phyloP scores from a whole-genome alignment of 2,329 filamentous ascomycete species.

The Pseudogymnoascus sp. region DNA sequence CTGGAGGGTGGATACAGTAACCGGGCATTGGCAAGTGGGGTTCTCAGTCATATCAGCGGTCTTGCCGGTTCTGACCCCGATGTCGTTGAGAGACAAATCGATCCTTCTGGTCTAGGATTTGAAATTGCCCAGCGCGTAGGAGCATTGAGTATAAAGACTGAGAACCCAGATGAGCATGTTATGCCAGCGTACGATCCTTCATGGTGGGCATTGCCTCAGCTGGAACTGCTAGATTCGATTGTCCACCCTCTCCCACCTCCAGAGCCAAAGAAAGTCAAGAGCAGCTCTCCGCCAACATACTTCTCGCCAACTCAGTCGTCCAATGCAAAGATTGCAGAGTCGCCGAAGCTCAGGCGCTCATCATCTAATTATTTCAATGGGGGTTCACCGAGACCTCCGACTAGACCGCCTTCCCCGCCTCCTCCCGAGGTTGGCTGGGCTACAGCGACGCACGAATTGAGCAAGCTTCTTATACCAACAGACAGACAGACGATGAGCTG shows the following conservation, averaged over 20 bases:
- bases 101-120: conserved; percentile 41
- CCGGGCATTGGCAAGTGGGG: conserved; percentile 76
- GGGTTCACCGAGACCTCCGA: conserved; percentile 33
- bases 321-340: conserved; percentile 66
- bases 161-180: not conserved
- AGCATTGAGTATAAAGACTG: conserved; percentile 28
- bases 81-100: conserved; percentile 31
- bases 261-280: conserved; percentile 46
- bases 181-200: conserved; percentile 51
- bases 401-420: conserved; percentile 53
- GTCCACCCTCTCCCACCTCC: conserved; percentile 43
- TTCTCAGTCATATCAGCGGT: conserved; percentile 83
- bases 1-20: conserved; percentile 96
- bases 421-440: conserved; percentile 81
- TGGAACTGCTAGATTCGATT: conserved; percentile 62
- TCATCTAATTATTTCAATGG: conserved; percentile 45
- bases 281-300: conserved; percentile 60
- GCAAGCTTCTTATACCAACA: conserved; percentile 70
- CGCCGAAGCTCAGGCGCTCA: conserved; percentile 57
- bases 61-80: conserved; percentile 52
- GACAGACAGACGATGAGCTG: conserved; percentile 69
- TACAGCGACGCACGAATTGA: conserved; percentile 73
- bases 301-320: conserved; percentile 84
- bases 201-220: conserved; percentile 62
- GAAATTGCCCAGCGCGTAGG: conserved; percentile 51